phyloP scores from a whole-genome alignment of 306 rosid species.

The Castanospermum australe region DNA sequence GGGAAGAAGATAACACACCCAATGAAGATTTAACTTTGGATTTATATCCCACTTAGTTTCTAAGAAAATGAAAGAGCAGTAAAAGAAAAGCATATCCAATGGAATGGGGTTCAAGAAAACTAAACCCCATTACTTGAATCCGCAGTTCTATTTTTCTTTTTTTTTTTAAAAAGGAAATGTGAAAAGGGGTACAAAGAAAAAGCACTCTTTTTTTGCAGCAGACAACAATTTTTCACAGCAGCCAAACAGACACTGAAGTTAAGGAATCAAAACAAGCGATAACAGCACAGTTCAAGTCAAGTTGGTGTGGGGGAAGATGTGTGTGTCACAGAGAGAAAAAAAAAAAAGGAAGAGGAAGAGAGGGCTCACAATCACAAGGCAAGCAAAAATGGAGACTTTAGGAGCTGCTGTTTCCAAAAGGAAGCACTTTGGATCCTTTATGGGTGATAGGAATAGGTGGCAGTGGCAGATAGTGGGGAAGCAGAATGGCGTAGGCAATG shows the following conservation, averaged over 20 bases:
- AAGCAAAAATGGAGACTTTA: conserved; percentile 25
- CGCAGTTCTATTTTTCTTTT: conserved; percentile 1
- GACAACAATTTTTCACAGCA: neutral
- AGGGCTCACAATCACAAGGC: conserved; percentile 21
- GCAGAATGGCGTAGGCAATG: neutral
- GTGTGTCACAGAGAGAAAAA: neutral
- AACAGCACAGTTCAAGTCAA: neutral
- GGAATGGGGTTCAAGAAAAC: conserved; percentile 30
- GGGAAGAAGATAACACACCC: neutral
- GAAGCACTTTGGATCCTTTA: conserved; percentile 3
- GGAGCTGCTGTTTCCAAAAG: neutral
- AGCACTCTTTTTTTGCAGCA: conserved; percentile 15
- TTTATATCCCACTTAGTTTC: conserved; percentile 35
- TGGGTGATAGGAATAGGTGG: neutral
- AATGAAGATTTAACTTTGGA: conserved; percentile 19
- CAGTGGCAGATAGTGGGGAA: neutral
- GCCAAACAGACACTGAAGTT: conserved; percentile 9
- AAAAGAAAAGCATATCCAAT: conserved; percentile 44
- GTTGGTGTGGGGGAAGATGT: conserved; percentile 4
- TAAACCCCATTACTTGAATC: conserved; percentile 11
- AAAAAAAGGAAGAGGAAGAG: neutral
- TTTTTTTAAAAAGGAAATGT: neutral
- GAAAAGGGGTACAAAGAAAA: conserved; percentile 20
- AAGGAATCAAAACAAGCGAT: neutral
- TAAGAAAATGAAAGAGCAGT: conserved; percentile 17